Conservation (phyloP, 2,329 filamentous ascomycete species). For the Arthrobotrys entomopaga region DNA sequence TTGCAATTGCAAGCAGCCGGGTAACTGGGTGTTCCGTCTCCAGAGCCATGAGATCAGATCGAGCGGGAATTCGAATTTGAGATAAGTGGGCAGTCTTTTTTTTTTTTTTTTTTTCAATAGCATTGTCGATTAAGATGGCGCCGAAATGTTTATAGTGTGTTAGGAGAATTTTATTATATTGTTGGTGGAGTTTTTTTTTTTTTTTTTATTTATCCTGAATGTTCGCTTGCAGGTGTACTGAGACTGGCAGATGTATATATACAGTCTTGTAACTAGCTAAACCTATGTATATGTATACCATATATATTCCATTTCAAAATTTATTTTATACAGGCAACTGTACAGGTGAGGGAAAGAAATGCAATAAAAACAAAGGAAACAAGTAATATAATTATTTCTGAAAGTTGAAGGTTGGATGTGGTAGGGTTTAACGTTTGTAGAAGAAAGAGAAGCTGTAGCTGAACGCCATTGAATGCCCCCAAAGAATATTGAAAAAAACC, state of each 20-base stretch:
- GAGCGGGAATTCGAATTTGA: neutral
- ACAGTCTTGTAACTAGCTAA: no score
- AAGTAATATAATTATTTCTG: conserved; percentile 1
- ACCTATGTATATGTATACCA: no score
- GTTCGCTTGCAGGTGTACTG: neutral
- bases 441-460: conserved; percentile 17
- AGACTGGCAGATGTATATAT: no score
- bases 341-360: conserved; percentile 19
- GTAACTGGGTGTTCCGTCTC: neutral
- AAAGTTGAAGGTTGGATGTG: neutral
- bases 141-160: neutral
- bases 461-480: conserved; percentile 54
- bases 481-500: conserved; percentile 31
- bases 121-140: neutral
- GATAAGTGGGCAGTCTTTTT: no score
- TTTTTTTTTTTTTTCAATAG: neutral
- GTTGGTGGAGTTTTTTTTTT: no score
- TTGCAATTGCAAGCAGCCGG: conserved; percentile 25
- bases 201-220: neutral
- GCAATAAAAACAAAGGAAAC: conserved; percentile 17
- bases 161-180: neutral
- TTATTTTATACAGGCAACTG: conserved; percentile 46
- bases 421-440: conserved; percentile 7
- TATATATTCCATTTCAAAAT: conserved; percentile 22
- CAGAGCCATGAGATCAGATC: neutral